Evolutionary conservation across 2,329 filamentous ascomycete genomes (phyloP).

Genomic region (Pestalotiopsis sp.): DNA sequence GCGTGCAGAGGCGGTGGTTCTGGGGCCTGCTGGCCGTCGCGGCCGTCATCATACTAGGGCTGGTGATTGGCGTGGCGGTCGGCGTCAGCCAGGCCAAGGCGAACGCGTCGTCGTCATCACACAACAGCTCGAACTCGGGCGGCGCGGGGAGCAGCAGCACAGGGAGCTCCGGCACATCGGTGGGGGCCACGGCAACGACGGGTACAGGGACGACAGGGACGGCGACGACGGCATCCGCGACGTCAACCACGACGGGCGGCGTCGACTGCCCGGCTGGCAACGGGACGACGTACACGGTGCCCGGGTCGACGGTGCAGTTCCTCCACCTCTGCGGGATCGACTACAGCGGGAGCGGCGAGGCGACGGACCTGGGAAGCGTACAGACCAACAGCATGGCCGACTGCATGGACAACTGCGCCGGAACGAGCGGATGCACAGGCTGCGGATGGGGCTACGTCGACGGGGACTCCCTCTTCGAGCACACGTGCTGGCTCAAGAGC

Average conservation of each 20-base stretch:
- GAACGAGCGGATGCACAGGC: constrained; percentile 39
- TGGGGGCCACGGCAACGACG: neutral
- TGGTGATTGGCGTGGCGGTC: constrained; percentile 34
- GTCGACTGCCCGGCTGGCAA: constrained; percentile 44
- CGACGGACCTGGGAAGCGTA: constrained; percentile 32
- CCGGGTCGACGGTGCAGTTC: constrained; percentile 42
- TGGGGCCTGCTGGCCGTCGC: constrained; percentile 34
- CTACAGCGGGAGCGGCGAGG: constrained; percentile 36
- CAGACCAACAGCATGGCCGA: constrained; percentile 41
- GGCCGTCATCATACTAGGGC: constrained; percentile 32
- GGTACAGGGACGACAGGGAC: constrained; percentile 7
- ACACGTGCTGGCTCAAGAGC: constrained; percentile 47
- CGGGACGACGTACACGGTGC: constrained; percentile 44
- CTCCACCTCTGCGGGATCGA: constrained; percentile 47
- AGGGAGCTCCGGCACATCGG: neutral
- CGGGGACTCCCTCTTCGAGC: constrained; percentile 39
- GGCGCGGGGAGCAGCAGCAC: constrained; percentile 7
- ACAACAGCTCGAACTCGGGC: neutral
- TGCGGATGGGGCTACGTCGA: constrained; percentile 46
- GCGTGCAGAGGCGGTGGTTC: constrained; percentile 33
- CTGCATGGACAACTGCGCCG: constrained; percentile 47
- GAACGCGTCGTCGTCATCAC: constrained; percentile 9
- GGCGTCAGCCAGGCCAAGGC: constrained; percentile 36
- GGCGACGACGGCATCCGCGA: constrained; percentile 11
- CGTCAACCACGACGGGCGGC: constrained; percentile 16